Conservation (phyloP, 352 stramenopile species). For the Globisporangium mamillatum region DNA sequence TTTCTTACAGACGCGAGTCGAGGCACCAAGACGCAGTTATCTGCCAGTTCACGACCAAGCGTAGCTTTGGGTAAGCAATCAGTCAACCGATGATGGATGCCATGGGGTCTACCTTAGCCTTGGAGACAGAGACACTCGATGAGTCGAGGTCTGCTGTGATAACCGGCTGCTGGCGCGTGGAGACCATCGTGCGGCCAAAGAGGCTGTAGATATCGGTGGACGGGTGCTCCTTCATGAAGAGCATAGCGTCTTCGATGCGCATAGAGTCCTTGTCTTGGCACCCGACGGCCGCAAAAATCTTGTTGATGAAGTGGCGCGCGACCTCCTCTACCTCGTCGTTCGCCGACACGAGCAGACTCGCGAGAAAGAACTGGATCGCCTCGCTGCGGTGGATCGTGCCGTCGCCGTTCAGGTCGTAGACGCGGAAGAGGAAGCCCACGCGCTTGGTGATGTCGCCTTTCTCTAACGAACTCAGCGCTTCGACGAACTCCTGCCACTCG, state of each 20-base stretch:
- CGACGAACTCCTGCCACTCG: constrained; percentile 75
- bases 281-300: constrained; percentile 57
- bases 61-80: background rate
- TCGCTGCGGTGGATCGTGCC: constrained; percentile 57
- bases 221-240: constrained; percentile 48
- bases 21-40: constrained; percentile 25
- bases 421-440: constrained; percentile 67
- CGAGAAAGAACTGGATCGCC: constrained; percentile 57
- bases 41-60: constrained; percentile 16
- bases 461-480: constrained; percentile 60
- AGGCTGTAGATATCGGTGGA: constrained; percentile 54
- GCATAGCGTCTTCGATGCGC: constrained; percentile 41
- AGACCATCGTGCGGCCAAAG: constrained; percentile 69
- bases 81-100: constrained; percentile 10
- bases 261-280: constrained; percentile 35
- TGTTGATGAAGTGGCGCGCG: constrained; percentile 53
- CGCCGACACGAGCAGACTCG: constrained; percentile 42
- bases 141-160: background rate
- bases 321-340: constrained; percentile 50
- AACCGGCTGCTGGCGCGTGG: constrained; percentile 13
- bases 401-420: constrained; percentile 72
- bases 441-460: constrained; percentile 51
- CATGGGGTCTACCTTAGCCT: constrained; percentile 6
- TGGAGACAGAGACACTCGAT: background rate
- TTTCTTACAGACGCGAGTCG: constrained; percentile 20